Base-by-base conservation (phyloP, 768 basidiomycete species). In the Mycena sanguinolenta region DNA sequence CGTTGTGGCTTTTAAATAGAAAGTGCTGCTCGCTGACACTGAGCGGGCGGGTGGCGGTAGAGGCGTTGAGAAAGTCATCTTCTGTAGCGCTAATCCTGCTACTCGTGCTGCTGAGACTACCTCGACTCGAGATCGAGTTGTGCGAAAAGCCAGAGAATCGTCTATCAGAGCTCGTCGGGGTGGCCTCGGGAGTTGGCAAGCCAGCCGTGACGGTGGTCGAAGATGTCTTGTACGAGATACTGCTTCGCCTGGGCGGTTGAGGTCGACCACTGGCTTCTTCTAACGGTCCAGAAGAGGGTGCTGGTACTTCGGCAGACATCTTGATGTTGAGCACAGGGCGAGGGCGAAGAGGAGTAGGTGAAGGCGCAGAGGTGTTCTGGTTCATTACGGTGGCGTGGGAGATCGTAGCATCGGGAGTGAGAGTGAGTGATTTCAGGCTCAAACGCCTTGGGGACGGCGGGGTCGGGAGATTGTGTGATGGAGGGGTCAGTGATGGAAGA, bases 1-100 rank as follows among this genome's bases (percentile, higher is more conserved):
- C 88, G 69, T 92, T 90, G 84, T 96, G 94, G 68, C 92, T 93
- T 77, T 92, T 92, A 82, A 91, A 89, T 79, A 94, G 87, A 89
- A 95, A 95, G 85, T 94, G 90, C 75, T 94, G 93, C 79, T 95
- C 93, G 78, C 89, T 90, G 66, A 84, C 83, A 73, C 91, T 91
- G 72, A 94, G 88, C 63, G 91, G 88, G 75, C 75, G 84, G 73
- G 77, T 79, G 69, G 76, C 67, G 69, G 69, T 28, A 42, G 55
- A 42, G 28, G 63, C 27, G 27, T 63, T 21, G 77, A 79, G 80
- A 83, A 86, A 82, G 60, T 86, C 85, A 39, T 86, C 86, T 28
- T 75, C 76, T 58, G 78, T 78, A 36, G 73, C 60, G 30, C 71
- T 73, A 14, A 76, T 75, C 49, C 74, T 74, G 52, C 80, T 81